phyloP scores from a whole-genome alignment of 1,284 basidiomycete species.

The Chalciporus sp. region DNA sequence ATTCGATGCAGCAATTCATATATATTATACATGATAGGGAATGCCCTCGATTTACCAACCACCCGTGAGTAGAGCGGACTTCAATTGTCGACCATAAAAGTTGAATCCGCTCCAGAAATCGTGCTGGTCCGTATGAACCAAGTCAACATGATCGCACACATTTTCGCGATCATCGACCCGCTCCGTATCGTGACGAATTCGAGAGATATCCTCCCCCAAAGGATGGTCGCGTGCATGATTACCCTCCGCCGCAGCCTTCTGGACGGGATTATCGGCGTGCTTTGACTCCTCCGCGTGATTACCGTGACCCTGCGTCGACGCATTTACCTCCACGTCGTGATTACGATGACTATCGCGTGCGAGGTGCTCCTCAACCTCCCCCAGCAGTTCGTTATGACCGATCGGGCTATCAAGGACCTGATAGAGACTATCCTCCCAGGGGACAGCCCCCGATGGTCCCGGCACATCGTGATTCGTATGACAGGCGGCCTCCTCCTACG shows the following conservation, averaged over 20 bases:
- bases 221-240: slow-evolving; percentile 59
- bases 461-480: slow-evolving; percentile 51
- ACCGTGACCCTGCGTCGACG: slow-evolving; percentile 55
- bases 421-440: slow-evolving; percentile 49
- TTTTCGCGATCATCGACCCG: slow-evolving; percentile 50
- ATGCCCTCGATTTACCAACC: slow-evolving; percentile 62
- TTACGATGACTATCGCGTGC: slow-evolving; percentile 64
- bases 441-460: slow-evolving; percentile 46
- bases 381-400: slow-evolving; percentile 48
- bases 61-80: slow-evolving; percentile 39
- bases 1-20: slow-evolving; percentile 8
- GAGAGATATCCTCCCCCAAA: slow-evolving; percentile 44
- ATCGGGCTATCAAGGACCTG: slow-evolving; percentile 39
- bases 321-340: slow-evolving; percentile 53
- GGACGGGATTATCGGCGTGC: slow-evolving; percentile 61
- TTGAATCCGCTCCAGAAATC: slow-evolving; percentile 21
- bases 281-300: slow-evolving; percentile 63
- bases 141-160: slow-evolving; percentile 56
- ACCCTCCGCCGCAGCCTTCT: slow-evolving; percentile 47
- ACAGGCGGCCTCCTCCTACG: slow-evolving; percentile 44
- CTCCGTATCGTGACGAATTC: slow-evolving; percentile 50
- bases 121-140: slow-evolving; percentile 44
- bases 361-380: slow-evolving; percentile 48
- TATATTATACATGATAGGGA: slow-evolving; percentile 49
- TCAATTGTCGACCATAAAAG: neutral